Base-by-base conservation (phyloP, 768 basidiomycete genomes). In the Naganishia randhawae region DNA sequence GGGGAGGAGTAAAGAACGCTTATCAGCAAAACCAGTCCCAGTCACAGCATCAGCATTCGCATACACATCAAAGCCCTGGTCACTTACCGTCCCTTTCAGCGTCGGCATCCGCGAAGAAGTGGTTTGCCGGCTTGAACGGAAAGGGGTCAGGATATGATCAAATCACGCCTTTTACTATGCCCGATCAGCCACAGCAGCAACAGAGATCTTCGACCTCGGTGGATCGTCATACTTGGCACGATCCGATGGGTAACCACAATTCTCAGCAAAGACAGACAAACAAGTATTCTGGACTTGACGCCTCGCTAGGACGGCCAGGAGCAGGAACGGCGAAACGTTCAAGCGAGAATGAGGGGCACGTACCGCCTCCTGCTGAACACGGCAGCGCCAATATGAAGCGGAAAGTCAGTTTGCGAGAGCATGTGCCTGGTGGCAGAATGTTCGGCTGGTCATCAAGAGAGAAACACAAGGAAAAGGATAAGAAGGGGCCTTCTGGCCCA, bases 401-500 rank as follows among this genome's bases (percentile, higher is more conserved):
- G 2, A 45, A 64, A n/a, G 62, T 53, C 35, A 69, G 69, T 41
- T 19, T 69, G 32, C 54, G 55, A 42, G 54, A 45, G 13, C 29
- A 51, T 29, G 69, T 55, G 0, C 53, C 63, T 13, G 32, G n/a
- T n/a, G n/a, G 61, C 29, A 42, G 42, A 54, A 42, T 69, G 64
- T 69, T 69, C 41, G 69, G 69, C 3, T 69, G 64, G 63, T 41
- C 41, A 2, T 19, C 53, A 13, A 52, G 55, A 48, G 66, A 67
- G 11, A 67, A 64, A 22, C 37, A 61, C n/a, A 69, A 65, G 37
- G 68, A 65, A 13, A 66, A 51, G 50, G 69, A 66, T 4, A 57
- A 61, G 54, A 67, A 67, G 54, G 29, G 29, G 27, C 33, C 33
- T 17, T 42, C 45, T 19, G 54, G 66, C 25, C 39, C 41, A 29